These are phyloP conservation scores for Naganishia vaughanmartiniae DNA, from an alignment of 768 basidiomycete species.

Conservation along the genomic window DNA sequence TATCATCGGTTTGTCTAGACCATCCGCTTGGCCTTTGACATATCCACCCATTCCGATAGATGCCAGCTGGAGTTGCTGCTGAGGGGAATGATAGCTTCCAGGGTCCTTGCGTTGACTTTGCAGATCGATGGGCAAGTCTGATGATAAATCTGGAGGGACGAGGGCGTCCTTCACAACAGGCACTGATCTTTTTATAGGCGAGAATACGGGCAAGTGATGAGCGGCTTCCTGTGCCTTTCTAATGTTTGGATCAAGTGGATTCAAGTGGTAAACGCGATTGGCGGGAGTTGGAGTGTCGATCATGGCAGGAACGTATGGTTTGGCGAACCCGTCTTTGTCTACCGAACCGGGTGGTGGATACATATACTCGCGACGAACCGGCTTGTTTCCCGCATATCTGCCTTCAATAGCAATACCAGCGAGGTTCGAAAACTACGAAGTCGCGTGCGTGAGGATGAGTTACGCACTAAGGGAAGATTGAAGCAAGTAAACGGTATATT, in stretches of 20 bases:
- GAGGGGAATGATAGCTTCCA: not conserved
- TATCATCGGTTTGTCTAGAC: not conserved
- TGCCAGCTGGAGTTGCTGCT: too few relatives aligned
- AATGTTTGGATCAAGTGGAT: conserved; percentile 6
- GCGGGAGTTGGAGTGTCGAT: conserved; percentile 19
- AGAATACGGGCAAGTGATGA: not conserved
- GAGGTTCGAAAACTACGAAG: not conserved
- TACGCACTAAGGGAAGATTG: too few relatives aligned
- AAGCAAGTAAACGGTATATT: not conserved
- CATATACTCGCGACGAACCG: not conserved
- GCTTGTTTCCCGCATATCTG: not conserved
- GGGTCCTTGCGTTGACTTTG: too few relatives aligned
- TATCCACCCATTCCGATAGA: not conserved
- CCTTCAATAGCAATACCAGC: not conserved
- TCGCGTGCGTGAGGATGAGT: not conserved
- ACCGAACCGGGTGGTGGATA: not conserved
- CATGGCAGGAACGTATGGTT: not conserved
- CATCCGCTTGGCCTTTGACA: not conserved
- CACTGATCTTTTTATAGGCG: not conserved
- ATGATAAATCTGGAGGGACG: not conserved
- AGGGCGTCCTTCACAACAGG: not conserved
- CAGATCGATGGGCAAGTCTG: not conserved
- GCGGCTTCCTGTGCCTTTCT: not conserved
- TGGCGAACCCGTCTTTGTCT: conserved; percentile 14
- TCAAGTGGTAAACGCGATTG: conserved; percentile 16